Evolutionary conservation across 2,329 filamentous ascomycete genomes (phyloP).

Genomic region (Ophiocordyceps camponoti-saundersi): DNA sequence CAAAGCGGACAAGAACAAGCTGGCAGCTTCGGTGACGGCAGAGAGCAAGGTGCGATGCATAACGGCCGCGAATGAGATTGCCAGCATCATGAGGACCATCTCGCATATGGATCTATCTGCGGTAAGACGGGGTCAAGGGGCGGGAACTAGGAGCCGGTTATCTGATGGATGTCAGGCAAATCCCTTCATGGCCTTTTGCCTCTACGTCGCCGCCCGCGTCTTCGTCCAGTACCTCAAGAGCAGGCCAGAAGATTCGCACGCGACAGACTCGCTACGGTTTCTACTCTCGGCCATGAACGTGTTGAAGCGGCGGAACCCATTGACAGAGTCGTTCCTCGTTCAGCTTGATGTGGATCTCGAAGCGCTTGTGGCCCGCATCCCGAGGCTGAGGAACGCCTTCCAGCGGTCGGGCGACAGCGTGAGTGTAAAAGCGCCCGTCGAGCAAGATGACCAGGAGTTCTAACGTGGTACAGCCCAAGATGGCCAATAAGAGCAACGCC

Average conservation of each 20-base stretch:
- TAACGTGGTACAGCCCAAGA: constrained; percentile 13
- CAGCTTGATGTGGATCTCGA: constrained; percentile 88
- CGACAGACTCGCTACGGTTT: constrained; percentile 71
- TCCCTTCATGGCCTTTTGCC: constrained; percentile 84
- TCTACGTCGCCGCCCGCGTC: constrained; percentile 89
- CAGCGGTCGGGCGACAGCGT: constrained; percentile 34
- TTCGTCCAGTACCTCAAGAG: constrained; percentile 96
- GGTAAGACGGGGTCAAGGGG: constrained; percentile 32
- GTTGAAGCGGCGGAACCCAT: constrained; percentile 69
- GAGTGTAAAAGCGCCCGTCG: constrained; percentile 14
- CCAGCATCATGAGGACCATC: constrained; percentile 87
- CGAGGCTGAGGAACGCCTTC: constrained; percentile 36
- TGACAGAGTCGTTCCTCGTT: constrained; percentile 88
- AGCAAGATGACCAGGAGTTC: not conserved
- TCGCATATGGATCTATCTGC: constrained; percentile 73
- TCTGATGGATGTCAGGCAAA: constrained; percentile 52
- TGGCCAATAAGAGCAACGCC: constrained; percentile 6
- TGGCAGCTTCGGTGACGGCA: constrained; percentile 59
- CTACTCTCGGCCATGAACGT: constrained; percentile 81
- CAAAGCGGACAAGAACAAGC: constrained; percentile 79
- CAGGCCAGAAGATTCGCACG: constrained; percentile 67
- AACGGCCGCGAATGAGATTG: constrained; percentile 83
- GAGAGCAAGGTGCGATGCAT: constrained; percentile 91
- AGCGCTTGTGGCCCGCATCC: constrained; percentile 45
- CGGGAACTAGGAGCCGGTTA: not conserved